Conservation (phyloP, 768 basidiomycete genomes). For the Russula lepida region DNA sequence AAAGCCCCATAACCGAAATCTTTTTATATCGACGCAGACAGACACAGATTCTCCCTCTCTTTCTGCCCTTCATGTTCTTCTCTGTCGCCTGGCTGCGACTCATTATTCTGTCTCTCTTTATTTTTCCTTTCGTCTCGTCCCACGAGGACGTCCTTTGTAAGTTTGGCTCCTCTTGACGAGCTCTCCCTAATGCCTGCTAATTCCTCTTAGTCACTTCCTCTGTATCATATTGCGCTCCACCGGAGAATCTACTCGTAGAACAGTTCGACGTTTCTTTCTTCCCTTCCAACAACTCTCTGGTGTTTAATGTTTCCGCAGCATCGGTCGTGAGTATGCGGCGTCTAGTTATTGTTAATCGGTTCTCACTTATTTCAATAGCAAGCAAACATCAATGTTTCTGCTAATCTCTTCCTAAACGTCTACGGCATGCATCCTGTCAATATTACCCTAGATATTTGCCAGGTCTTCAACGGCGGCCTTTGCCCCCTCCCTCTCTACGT, state of each 20-base stretch:
- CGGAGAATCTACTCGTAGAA: slow-evolving; percentile 70
- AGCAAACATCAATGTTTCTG: slow-evolving; percentile 70
- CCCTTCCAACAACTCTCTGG: slow-evolving; percentile 59
- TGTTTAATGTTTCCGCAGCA: slow-evolving; percentile 80
- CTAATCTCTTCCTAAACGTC: slow-evolving; percentile 75
- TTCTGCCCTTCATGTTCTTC: slow-evolving; percentile 46
- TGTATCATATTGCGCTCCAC: slow-evolving; percentile 79
- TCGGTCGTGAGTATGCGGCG: slow-evolving; percentile 57
- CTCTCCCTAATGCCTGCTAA: slow-evolving; percentile 6
- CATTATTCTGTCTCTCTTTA: slow-evolving; percentile 31
- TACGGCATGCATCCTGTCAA: slow-evolving; percentile 83
- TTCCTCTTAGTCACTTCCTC: slow-evolving; percentile 64
- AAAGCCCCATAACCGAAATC: slow-evolving; percentile 8
- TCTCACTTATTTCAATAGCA: slow-evolving; percentile 35
- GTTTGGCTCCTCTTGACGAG: slow-evolving; percentile 26
- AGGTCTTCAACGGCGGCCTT: slow-evolving; percentile 63
- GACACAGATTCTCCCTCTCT: not conserved
- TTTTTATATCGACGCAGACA: slow-evolving; percentile 16
- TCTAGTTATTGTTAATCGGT: slow-evolving; percentile 14
- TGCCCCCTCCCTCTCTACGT: slow-evolving; percentile 81
- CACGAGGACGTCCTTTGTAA: slow-evolving; percentile 53
- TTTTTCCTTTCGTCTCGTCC: slow-evolving; percentile 36
- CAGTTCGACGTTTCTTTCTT: slow-evolving; percentile 70
- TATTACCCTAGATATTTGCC: slow-evolving; percentile 80
- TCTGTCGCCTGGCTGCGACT: slow-evolving; percentile 73